phyloP scores from a whole-genome alignment of 495 filamentous ascomycete genomes.

The Penicillium bialowiezense region DNA sequence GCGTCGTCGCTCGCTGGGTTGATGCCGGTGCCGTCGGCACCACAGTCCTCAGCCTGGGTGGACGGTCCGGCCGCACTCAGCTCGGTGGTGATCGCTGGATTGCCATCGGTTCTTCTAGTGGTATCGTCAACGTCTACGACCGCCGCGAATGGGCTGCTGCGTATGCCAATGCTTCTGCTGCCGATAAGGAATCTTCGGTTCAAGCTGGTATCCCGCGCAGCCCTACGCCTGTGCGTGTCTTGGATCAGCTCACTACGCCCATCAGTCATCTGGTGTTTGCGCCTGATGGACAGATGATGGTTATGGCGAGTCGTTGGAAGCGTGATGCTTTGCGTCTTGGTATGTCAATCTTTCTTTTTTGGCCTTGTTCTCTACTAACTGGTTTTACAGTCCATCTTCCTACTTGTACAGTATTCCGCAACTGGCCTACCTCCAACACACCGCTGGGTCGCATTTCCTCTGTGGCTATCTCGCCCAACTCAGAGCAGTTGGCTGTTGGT shows the following conservation, averaged over 20 bases:
- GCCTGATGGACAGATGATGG: conserved; percentile 84
- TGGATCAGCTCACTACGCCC: conserved; percentile 86
- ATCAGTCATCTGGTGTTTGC: conserved; percentile 75
- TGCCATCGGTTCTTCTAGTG: conserved; percentile 77
- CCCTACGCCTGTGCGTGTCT: conserved; percentile 64
- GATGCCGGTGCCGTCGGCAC: conserved; percentile 89
- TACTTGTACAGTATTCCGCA: conserved; percentile 87
- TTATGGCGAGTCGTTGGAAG: conserved; percentile 79
- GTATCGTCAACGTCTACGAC: conserved; percentile 92
- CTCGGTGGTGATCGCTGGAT: conserved; percentile 87
- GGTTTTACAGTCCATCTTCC: conserved; percentile 70
- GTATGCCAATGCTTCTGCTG: conserved; percentile 23
- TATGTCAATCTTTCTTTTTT: conserved; percentile 20
- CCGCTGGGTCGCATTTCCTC: conserved; percentile 81
- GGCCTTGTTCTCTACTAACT: conserved; percentile 12
- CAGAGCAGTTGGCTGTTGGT: conserved; percentile 73
- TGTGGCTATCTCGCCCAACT: conserved; percentile 70
- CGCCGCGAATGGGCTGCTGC: conserved; percentile 57
- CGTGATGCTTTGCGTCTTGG: conserved; percentile 78
- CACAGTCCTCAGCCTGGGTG: conserved; percentile 76
- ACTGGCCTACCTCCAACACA: conserved; percentile 92
- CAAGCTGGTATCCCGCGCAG: conserved; percentile 52
- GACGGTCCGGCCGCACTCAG: conserved; percentile 49
- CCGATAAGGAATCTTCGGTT: conserved; percentile 32
- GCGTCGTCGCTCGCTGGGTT: conserved; percentile 75